Percentiles rank a stretch among this genome's conserved stretches.
These are phyloP conservation scores for Sodiomyces alkalinus DNA, from an alignment of 2,329 filamentous ascomycete genomes.

Conservation along the genomic window DNA sequence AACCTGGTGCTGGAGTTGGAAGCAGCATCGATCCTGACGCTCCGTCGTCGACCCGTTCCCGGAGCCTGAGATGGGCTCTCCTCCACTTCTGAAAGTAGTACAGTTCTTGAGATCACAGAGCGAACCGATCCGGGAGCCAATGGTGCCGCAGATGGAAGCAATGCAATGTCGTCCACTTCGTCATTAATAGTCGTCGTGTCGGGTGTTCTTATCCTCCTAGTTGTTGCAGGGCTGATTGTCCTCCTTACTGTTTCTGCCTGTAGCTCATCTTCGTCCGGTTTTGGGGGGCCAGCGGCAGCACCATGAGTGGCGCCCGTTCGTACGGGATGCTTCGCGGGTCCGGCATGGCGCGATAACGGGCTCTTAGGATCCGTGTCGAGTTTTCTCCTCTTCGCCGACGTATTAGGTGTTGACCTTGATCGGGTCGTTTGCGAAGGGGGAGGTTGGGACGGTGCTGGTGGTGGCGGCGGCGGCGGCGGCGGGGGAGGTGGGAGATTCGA, in stretches of 20 bases:
- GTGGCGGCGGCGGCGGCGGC: constrained; percentile 4
- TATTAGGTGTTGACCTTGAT: constrained; percentile 26
- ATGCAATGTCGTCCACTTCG: constrained; percentile 2
- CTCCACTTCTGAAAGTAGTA: constrained; percentile 25
- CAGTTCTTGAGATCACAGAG: no score
- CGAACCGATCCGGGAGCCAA: no score
- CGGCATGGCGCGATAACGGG: no score
- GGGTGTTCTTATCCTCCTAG: no score
- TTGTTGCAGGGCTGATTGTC: no score
- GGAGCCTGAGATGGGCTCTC: constrained; percentile 41
- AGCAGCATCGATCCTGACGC: constrained; percentile 18
- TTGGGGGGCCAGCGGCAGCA: constrained; percentile 2
- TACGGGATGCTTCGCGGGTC: no score
- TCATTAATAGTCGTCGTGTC: neutral
- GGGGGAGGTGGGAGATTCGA: constrained; percentile 9
- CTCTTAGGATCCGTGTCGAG: constrained; percentile 11
- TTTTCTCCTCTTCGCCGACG: constrained; percentile 30
- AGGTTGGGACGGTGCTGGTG: no score
- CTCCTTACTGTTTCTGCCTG: no score
- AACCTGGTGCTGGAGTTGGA: constrained; percentile 26
- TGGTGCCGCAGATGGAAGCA: constrained; percentile 3
- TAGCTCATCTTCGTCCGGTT: constrained; percentile 10
- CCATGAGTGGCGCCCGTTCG: neutral
- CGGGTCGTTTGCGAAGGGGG: no score
- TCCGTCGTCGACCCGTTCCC: constrained; percentile 35